Evolutionary conservation across 257 asterid genomes (phyloP).

Genomic region (Nicotiana benthamiana): DNA sequence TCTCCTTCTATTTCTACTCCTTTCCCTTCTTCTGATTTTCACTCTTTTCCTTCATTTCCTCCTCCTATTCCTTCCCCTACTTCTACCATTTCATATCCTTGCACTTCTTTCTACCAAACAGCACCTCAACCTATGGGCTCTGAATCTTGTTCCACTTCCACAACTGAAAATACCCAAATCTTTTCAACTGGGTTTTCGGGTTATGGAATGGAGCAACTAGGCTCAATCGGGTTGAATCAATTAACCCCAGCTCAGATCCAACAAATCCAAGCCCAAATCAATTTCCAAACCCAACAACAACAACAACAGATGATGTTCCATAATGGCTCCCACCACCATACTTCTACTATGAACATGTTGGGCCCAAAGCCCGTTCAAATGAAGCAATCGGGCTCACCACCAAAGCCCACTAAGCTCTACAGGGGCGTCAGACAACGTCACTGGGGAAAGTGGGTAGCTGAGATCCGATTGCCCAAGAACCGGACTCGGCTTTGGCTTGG

Average conservation of each 20-base stretch:
- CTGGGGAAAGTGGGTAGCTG: constrained; percentile 99
- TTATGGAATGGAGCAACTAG: constrained; percentile 26
- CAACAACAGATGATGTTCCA: constrained; percentile 18
- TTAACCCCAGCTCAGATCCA: constrained; percentile 40
- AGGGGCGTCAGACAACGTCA: constrained; percentile 98
- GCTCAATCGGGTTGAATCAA: constrained; percentile 39
- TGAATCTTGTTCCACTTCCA: constrained; percentile 14
- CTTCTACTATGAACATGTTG: constrained; percentile 16
- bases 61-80: not conserved
- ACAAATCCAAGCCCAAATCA: constrained; percentile 46
- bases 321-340: not conserved
- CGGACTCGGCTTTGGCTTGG: constrained; percentile 94
- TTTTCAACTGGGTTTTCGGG: constrained; percentile 6
- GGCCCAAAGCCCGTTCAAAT: constrained; percentile 52
- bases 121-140: constrained; percentile 10
- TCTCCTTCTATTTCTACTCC: constrained; percentile 1
- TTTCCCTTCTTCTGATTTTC: constrained; percentile 1
- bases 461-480: constrained; percentile 88
- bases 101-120: constrained; percentile 17
- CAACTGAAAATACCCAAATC: not conserved
- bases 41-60: constrained; percentile 6
- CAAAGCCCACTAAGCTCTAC: constrained; percentile 82
- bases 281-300: constrained; percentile 22
- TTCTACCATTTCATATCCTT: constrained; percentile 16
- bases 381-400: constrained; percentile 55